Conservation (phyloP, 352 stramenopile species). For the Pythium diclinum region DNA sequence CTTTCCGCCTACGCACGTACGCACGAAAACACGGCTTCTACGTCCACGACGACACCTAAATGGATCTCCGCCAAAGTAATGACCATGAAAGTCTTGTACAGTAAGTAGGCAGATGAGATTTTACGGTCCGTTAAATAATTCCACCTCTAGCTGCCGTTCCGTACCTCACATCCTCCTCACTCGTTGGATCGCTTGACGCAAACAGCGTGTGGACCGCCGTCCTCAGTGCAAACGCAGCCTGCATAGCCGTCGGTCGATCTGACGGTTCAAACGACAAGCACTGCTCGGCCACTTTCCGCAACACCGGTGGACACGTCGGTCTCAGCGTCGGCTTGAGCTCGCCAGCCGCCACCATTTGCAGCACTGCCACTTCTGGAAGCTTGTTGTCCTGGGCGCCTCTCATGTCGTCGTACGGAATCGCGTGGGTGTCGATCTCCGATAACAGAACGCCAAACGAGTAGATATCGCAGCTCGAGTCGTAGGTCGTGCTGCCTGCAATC, state of each 20-base stretch:
- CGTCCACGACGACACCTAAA: slow-evolving; percentile 3
- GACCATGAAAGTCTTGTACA: not conserved
- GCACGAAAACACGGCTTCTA: slow-evolving; percentile 10
- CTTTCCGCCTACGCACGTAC: slow-evolving; percentile 18
- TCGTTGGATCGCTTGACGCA: not conserved
- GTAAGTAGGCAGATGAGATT: not conserved
- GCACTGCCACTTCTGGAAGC: slow-evolving; percentile 35
- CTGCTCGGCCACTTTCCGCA: slow-evolving; percentile 19
- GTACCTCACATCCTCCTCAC: not conserved
- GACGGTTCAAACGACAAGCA: slow-evolving; percentile 28
- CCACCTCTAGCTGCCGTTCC: not conserved
- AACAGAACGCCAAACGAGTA: slow-evolving; percentile 53
- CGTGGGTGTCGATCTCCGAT: slow-evolving; percentile 52
- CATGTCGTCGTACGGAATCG: slow-evolving; percentile 43
- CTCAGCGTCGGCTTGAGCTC: slow-evolving; percentile 25
- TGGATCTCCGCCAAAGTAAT: not conserved
- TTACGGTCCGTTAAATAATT: not conserved
- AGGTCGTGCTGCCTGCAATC: slow-evolving; percentile 31
- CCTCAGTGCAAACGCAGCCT: slow-evolving; percentile 23
- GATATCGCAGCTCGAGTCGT: slow-evolving; percentile 39
- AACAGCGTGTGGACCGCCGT: not conserved
- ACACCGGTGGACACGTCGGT: slow-evolving; percentile 8
- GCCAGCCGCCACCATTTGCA: slow-evolving; percentile 39
- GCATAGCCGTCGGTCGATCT: slow-evolving; percentile 24
- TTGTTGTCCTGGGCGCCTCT: slow-evolving; percentile 24